Conservation (phyloP, 2,329 filamentous ascomycete species). For the Cordyceps fumosorosea region DNA sequence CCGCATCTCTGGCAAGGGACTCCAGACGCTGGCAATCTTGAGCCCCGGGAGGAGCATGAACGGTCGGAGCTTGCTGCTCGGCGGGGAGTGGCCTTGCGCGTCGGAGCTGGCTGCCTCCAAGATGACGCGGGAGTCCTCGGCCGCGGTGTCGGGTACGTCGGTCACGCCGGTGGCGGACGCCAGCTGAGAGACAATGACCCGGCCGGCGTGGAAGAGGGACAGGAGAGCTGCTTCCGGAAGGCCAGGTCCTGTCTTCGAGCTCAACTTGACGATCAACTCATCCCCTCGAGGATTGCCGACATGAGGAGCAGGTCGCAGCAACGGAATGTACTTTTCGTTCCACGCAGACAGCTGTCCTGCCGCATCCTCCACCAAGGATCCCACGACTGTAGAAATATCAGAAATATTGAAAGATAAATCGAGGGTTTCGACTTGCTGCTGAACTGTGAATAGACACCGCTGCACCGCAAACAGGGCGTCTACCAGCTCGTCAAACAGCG, state of each 20-base stretch:
- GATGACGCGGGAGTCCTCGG: neutral
- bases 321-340: neutral
- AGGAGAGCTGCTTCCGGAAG: neutral
- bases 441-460: neutral
- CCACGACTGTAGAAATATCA: no score
- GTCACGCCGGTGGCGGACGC: neutral
- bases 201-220: conserved; percentile 3
- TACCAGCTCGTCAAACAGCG: conserved; percentile 2
- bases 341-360: neutral
- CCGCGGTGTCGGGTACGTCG: neutral
- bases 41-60: conserved; percentile 3
- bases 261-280: neutral
- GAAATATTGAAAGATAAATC: no score
- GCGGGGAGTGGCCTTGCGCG: neutral
- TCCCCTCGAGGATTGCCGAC: no score
- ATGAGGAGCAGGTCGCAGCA: neutral
- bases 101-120: neutral
- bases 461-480: conserved; percentile 1
- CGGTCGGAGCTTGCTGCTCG: neutral
- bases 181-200: neutral
- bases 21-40: conserved; percentile 8
- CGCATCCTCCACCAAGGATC: neutral
- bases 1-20: neutral
- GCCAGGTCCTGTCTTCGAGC: neutral
- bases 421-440: neutral